Conservation (phyloP, 441 rosid genomes). For the Brassica hybrid region DNA sequence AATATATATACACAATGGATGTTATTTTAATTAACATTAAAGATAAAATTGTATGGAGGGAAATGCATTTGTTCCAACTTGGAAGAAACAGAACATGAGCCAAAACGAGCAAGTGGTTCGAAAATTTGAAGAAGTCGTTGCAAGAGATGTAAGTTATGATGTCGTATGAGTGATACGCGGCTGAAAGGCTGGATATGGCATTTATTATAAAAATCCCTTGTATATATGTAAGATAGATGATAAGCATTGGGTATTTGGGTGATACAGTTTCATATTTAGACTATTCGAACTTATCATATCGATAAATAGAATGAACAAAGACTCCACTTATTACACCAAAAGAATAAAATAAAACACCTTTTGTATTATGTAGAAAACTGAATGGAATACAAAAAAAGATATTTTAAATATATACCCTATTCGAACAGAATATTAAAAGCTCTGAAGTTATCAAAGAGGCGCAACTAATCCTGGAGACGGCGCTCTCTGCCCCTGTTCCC, state of each 20-base stretch:
- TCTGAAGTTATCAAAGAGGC: no score
- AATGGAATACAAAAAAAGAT: no score
- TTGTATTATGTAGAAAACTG: no score
- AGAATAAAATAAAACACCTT: no score
- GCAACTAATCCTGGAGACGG: no score
- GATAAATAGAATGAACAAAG: no score
- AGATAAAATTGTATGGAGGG: neutral
- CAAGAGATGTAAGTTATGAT: neutral
- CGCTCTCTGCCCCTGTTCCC: no score
- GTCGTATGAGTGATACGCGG: neutral
- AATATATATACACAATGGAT: neutral
- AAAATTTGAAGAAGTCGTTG: neutral
- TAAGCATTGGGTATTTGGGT: neutral
- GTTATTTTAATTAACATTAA: neutral
- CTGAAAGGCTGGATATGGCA: conserved; percentile 1
- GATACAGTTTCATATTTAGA: neutral
- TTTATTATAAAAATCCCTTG: neutral
- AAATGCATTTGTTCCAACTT: neutral
- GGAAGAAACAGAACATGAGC: neutral
- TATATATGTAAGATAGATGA: neutral
- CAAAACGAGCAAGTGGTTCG: neutral
- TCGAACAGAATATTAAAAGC: no score
- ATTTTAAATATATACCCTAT: no score
- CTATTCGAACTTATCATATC: no score
- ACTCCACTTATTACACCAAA: no score